phyloP scores from a whole-genome alignment of 371 early-diverging fungal genomes.

The Antonospora locustae region DNA sequence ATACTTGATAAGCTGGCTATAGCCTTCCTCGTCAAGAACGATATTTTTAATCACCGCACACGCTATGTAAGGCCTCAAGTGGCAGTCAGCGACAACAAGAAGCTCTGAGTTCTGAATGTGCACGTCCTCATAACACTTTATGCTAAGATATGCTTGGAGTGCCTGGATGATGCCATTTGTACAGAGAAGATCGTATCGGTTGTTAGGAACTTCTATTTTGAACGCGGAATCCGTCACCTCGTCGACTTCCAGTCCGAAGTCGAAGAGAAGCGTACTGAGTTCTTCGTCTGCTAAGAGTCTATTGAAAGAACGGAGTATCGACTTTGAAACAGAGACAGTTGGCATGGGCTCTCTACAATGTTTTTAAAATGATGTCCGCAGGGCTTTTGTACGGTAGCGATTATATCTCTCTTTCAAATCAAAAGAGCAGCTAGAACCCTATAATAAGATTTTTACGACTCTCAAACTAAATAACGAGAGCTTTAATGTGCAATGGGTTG shows the following conservation, averaged over 20 bases:
- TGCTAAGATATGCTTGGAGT: conserved; percentile 58
- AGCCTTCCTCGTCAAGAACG: conserved; percentile 63
- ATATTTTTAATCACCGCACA: conserved; percentile 79
- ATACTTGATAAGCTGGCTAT: conserved; percentile 85
- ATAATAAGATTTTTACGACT: no score
- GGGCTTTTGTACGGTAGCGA: no score
- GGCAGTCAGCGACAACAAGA: conserved; percentile 47
- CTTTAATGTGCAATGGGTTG: no score
- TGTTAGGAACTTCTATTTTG: conserved; percentile 96
- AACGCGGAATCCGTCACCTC: conserved; percentile 69
- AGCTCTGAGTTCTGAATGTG: neutral
- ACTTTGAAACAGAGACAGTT: neutral
- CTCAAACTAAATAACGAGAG: no score
- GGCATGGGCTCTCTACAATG: conserved; percentile 1
- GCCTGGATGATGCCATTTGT: conserved; percentile 78
- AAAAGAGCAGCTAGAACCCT: no score
- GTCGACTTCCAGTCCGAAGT: conserved; percentile 96
- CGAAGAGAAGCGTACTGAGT: conserved; percentile 89
- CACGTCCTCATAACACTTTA: neutral
- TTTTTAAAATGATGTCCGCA: no score
- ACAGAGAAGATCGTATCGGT: conserved; percentile 72
- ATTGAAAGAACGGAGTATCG: conserved; percentile 1
- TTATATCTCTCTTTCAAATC: no score
- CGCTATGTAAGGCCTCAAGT: conserved; percentile 67
- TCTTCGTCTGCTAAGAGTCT: conserved; percentile 57